These are phyloP conservation scores for Voacanga thouarsii DNA, from an alignment of 257 asterid species.

Conservation along the genomic window DNA sequence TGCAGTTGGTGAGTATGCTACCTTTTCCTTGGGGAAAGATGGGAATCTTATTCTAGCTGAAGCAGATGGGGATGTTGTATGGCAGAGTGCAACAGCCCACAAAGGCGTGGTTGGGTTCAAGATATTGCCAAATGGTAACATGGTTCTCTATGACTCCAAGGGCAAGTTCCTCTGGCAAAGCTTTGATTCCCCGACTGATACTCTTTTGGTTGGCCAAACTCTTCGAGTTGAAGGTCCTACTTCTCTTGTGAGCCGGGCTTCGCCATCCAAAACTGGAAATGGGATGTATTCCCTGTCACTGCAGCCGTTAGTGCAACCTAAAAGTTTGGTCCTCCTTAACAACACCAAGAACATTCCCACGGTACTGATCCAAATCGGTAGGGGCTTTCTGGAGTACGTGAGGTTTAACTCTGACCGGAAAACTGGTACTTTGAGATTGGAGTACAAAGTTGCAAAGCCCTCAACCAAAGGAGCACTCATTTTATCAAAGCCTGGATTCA, in stretches of 20 bases:
- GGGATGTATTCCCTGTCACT: constrained; percentile 17
- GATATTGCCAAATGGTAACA: constrained; percentile 33
- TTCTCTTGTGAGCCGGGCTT: constrained; percentile 20
- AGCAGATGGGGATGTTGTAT: constrained; percentile 26
- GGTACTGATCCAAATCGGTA: not conserved
- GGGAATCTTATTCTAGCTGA: constrained; percentile 35
- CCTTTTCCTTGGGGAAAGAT: constrained; percentile 18
- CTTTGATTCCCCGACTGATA: constrained; percentile 33
- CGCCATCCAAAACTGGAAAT: not conserved
- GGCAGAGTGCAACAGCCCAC: constrained; percentile 33
- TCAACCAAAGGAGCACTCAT: constrained; percentile 1
- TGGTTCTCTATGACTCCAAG: constrained; percentile 27
- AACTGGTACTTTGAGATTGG: constrained; percentile 7
- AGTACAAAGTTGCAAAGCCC: constrained; percentile 3
- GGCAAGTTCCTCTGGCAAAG: constrained; percentile 35
- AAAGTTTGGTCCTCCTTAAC: not conserved
- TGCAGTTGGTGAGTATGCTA: constrained; percentile 33
- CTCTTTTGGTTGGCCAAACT: constrained; percentile 29
- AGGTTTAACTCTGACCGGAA: constrained; percentile 19
- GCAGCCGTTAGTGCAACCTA: too few relatives aligned
- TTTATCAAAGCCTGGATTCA: constrained; percentile 31
- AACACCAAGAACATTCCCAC: constrained; percentile 3
- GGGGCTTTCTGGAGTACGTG: constrained; percentile 2
- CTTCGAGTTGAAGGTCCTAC: constrained; percentile 21
- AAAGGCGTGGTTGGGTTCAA: constrained; percentile 28